Conservation (phyloP, 495 filamentous ascomycete genomes). For the Corynascus novoguineensis region DNA sequence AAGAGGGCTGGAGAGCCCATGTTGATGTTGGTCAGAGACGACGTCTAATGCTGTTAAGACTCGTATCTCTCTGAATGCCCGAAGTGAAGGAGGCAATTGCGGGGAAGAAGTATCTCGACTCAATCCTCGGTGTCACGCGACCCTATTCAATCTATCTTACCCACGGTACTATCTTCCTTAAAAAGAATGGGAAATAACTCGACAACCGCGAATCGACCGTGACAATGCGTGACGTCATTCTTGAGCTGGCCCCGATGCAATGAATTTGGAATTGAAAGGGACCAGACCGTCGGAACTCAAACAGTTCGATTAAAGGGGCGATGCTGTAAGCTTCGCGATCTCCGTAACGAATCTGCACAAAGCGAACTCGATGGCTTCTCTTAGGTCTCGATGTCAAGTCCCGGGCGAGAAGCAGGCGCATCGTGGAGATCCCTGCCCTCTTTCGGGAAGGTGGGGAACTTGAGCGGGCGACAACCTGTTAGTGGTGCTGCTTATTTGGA, state of each 20-base stretch:
- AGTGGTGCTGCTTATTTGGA: no score
- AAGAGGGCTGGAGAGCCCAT: no score
- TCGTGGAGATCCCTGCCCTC: not conserved
- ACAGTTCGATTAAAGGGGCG: not conserved
- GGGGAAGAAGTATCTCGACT: no score
- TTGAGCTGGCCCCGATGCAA: not conserved
- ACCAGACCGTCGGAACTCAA: not conserved
- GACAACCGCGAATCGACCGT: not conserved
- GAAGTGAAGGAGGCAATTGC: no score
- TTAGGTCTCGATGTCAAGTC: not conserved
- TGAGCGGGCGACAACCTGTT: not conserved
- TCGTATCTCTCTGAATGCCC: no score
- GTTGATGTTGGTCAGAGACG: no score
- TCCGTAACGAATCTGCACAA: not conserved
- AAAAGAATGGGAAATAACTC: no score
- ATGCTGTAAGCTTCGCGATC: not conserved
- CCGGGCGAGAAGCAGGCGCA: not conserved
- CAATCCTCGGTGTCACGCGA: no score
- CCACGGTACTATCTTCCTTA: no score
- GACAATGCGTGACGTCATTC: constrained; percentile 4
- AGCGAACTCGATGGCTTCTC: not conserved
- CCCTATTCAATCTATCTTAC: no score
- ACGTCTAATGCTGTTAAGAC: no score
- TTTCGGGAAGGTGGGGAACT: constrained; percentile 1
- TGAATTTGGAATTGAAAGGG: not conserved